These are phyloP conservation scores for Hypoxylon fragiforme DNA, from an alignment of 495 filamentous ascomycete genomes.

Conservation along the genomic window DNA sequence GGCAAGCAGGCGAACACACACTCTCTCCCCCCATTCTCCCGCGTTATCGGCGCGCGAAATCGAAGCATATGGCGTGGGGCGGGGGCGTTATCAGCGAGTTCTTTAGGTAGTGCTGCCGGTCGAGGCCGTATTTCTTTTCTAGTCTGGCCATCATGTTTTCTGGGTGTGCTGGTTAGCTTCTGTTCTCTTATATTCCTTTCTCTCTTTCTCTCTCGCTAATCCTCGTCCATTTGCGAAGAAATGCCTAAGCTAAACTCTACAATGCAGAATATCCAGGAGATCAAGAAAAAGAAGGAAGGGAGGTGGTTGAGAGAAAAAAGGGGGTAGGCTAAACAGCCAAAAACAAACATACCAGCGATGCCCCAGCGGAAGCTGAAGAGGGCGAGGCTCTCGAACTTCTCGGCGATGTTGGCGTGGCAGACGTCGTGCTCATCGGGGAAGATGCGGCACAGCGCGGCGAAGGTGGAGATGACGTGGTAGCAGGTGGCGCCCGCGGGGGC, in stretches of 20 bases:
- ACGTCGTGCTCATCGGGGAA: constrained; percentile 30
- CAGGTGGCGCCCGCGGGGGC: constrained; percentile 39
- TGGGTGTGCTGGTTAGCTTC: neutral
- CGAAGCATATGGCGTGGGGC: constrained; percentile 14
- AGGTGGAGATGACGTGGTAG: constrained; percentile 31
- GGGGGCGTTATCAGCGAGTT: constrained; percentile 31
- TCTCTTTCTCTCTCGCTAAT: neutral
- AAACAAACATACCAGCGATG: constrained; percentile 34
- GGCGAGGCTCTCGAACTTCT: constrained; percentile 39
- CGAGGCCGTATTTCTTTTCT: constrained; percentile 31
- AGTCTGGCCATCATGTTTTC: constrained; percentile 39
- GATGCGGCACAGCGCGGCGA: constrained; percentile 24
- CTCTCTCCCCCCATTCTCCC: too few relatives aligned
- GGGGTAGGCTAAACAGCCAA: too few relatives aligned
- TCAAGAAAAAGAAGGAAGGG: neutral
- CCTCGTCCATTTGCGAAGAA: neutral
- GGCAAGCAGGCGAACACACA: too few relatives aligned
- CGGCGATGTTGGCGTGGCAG: constrained; percentile 34
- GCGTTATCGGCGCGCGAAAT: constrained; percentile 14
- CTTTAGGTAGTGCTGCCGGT: constrained; percentile 30
- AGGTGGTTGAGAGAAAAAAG: neutral
- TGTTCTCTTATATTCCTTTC: neutral
- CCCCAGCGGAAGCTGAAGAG: constrained; percentile 40
- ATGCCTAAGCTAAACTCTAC: too few relatives aligned
- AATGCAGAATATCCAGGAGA: neutral